Conservation (phyloP, 1,284 basidiomycete species). For the Cryptococcus sp. region DNA sequence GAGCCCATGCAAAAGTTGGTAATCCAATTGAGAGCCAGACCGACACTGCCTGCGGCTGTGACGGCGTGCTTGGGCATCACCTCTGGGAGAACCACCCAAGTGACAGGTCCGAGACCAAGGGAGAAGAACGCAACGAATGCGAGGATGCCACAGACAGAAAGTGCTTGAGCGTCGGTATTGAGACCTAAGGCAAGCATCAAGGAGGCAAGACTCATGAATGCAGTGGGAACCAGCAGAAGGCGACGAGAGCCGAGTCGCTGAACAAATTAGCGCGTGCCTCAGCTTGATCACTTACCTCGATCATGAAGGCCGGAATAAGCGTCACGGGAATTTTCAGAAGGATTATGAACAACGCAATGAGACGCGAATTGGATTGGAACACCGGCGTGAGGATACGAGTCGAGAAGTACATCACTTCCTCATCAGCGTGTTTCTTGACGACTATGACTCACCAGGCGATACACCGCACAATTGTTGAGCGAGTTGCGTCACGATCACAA, state of each 20-base stretch:
- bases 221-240: conserved; percentile 34
- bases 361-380: conserved; percentile 40
- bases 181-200: conserved; percentile 35
- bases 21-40: conserved; percentile 41
- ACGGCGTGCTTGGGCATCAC: conserved; percentile 41
- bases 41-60: conserved; percentile 40
- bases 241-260: conserved; percentile 32
- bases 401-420: conserved; percentile 51
- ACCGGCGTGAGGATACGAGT: conserved; percentile 50
- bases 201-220: conserved; percentile 27
- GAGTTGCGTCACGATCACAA: conserved; percentile 41
- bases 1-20: conserved; percentile 41
- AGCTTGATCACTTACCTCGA: conserved; percentile 35
- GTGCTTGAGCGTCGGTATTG: conserved; percentile 25
- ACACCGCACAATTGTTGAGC: conserved; percentile 45
- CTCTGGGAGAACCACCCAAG: conserved; percentile 46
- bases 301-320: conserved; percentile 52
- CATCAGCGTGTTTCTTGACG: not conserved
- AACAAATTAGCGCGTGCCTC: not conserved
- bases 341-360: conserved; percentile 46
- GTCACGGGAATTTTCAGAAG: conserved; percentile 53
- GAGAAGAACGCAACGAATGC: conserved; percentile 39
- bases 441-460: conserved; percentile 30
- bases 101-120: conserved; percentile 45
- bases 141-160: conserved; percentile 31